Evolutionary conservation across 2,329 filamentous ascomycete species (phyloP).

Genomic region (Chaetomiaceae sp.): DNA sequence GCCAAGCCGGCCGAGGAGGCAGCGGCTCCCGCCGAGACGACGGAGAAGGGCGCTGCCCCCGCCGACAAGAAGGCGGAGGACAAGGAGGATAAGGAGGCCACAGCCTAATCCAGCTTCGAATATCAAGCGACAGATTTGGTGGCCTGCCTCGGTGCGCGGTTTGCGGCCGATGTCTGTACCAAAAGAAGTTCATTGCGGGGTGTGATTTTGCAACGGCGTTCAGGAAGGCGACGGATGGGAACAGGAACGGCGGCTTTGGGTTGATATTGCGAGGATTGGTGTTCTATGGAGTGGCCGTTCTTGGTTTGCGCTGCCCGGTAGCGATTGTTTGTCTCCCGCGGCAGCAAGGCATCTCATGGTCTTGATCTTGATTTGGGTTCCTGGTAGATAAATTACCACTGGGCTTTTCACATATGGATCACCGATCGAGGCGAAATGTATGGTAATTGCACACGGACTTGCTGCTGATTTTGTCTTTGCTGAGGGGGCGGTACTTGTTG

Average conservation of each 20-base stretch:
- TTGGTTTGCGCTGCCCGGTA: neutral
- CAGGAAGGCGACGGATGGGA: neutral
- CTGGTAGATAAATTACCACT: too few relatives aligned
- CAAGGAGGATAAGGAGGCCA: neutral
- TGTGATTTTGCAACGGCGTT: slow-evolving; percentile 15
- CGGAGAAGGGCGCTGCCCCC: neutral
- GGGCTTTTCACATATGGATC: too few relatives aligned
- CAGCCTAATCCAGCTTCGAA: neutral
- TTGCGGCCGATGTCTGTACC: neutral
- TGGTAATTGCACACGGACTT: too few relatives aligned
- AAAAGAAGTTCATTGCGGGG: neutral
- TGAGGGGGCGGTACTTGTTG: too few relatives aligned
- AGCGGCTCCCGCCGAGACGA: slow-evolving; percentile 1
- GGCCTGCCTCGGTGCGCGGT: neutral
- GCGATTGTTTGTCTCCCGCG: too few relatives aligned
- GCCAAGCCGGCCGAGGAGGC: slow-evolving; percentile 8
- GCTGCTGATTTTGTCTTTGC: too few relatives aligned
- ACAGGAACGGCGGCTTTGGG: slow-evolving; percentile 5
- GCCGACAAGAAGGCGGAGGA: slow-evolving; percentile 4
- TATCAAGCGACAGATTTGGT: neutral
- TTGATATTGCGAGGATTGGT: slow-evolving; percentile 5
- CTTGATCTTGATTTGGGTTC: too few relatives aligned
- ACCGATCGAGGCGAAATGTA: too few relatives aligned
- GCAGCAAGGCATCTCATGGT: too few relatives aligned
- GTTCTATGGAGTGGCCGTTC: slow-evolving; percentile 5